These are phyloP conservation scores for Suillus subalutaceus DNA, from an alignment of 768 basidiomycete genomes.

Conservation along the genomic window DNA sequence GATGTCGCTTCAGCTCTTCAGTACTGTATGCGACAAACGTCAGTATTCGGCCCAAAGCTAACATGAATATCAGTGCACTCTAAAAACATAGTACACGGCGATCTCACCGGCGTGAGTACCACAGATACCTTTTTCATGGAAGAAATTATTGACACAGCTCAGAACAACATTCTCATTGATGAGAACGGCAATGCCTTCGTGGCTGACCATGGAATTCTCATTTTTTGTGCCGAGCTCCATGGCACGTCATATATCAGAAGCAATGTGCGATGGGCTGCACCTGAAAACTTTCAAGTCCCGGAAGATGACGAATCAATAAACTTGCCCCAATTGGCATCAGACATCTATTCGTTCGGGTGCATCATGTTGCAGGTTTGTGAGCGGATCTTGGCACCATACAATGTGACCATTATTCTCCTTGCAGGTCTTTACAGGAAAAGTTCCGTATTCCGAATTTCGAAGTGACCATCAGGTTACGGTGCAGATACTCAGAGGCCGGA, in stretches of 20 bases:
- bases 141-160: background rate
- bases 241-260: slow-evolving; percentile 23
- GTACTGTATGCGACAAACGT: background rate
- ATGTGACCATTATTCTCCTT: background rate
- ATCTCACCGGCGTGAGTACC: slow-evolving; percentile 33
- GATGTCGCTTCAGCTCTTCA: slow-evolving; percentile 9
- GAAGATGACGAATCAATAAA: background rate
- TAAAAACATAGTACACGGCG: slow-evolving; percentile 32
- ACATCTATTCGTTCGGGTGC: slow-evolving; percentile 39
- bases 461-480: background rate
- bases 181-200: background rate
- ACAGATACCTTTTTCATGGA: background rate
- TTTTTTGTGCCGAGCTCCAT: slow-evolving; percentile 37
- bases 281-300: slow-evolving; percentile 9
- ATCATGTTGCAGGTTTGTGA: slow-evolving; percentile 35
- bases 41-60: background rate
- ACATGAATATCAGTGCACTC: slow-evolving; percentile 1
- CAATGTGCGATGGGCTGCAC: slow-evolving; percentile 13
- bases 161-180: slow-evolving; percentile 12
- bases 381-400: slow-evolving; percentile 21
- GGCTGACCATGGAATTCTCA: slow-evolving; percentile 47
- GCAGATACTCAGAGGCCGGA: slow-evolving; percentile 1
- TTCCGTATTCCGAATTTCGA: slow-evolving; percentile 7
- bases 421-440: slow-evolving; percentile 7
- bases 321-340: slow-evolving; percentile 13